Percentiles rank a stretch among this genome's conserved stretches.
phyloP scores from a whole-genome alignment of 1,284 basidiomycete species.

The Microbotryum violaceum region DNA sequence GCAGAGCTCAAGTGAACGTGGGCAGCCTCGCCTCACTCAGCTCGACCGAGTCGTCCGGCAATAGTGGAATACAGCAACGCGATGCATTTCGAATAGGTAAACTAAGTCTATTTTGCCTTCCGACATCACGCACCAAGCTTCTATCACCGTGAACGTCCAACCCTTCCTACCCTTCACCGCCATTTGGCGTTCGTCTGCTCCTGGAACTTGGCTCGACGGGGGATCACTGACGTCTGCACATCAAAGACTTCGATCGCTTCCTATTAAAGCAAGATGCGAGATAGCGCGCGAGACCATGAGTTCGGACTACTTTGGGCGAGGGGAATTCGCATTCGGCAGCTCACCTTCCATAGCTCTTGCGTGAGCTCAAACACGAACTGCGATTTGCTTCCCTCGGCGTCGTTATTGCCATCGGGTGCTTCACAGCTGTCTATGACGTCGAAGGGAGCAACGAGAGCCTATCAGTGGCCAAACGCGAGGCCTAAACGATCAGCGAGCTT shows the following conservation, averaged over 20 bases:
- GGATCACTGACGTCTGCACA: slow-evolving; percentile 52
- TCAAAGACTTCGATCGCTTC: slow-evolving; percentile 72
- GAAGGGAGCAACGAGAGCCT: no score
- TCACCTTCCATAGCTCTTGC: slow-evolving; percentile 67
- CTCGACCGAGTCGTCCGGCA: no score
- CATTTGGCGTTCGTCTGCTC: no score
- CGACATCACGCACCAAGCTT: no score
- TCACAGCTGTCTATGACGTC: slow-evolving; percentile 20
- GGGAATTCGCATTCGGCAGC: slow-evolving; percentile 10
- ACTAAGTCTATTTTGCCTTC: no score
- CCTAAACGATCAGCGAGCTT: background rate
- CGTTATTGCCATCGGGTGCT: slow-evolving; percentile 52
- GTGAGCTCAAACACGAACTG: slow-evolving; percentile 83
- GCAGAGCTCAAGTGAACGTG: no score
- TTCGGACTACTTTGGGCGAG: background rate
- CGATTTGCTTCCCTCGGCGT: slow-evolving; percentile 55
- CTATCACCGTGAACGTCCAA: no score
- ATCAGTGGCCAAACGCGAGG: background rate
- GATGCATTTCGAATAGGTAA: no score
- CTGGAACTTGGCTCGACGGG: slow-evolving; percentile 33
- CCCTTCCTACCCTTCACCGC: no score
- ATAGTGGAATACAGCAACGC: no score
- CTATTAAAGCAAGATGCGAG: slow-evolving; percentile 41
- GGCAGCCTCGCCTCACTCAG: no score
- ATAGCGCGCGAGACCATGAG: background rate